Base-by-base conservation (phyloP, 768 basidiomycete species). In the Boletus speciosus region DNA sequence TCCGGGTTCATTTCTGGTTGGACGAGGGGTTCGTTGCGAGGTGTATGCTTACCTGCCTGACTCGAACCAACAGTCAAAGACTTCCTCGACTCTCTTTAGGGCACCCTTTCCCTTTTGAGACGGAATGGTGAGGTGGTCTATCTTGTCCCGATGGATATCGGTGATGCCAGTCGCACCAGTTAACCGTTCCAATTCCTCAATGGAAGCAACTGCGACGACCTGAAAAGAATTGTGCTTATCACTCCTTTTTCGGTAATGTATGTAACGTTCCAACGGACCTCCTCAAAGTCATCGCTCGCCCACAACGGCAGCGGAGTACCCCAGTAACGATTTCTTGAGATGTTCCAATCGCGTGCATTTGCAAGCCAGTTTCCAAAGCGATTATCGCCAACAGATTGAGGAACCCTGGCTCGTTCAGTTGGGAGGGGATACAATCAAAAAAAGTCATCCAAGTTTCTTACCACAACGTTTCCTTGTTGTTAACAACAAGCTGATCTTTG, bases 21-120 rank as follows among this genome's bases (percentile, higher is more conserved):
- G 10, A 48, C 15, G 35, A n/a, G 27, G 37, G 37, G 15, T 34
- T 9, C n/a, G 6, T 43, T 27, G 25, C 4, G 36, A 52, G 16
- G 9, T 3, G 4, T 3, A 11, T 9, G 62, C 82, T 57, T 60
- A 93, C 93, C 90, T 93, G 75, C 97, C 97, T 5, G 96, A 98
- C 74, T 99, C 97, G 67, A 99, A 99, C 97, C 97, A 99, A 66
- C 97, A 99, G 68, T 99, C 97, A 67, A 99, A 98, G 36, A 99
- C 93, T 70, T 98, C 97, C 55, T 97, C 92, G n/a, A 98, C 80
- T 46, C 97, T 86, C 71, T 81, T 90, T 23, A 99, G 74, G 11
- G 73, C 71, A 15, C 96, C 96, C 63, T 92, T 95, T 49, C 95
- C 96, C 68, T 82, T 73, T 67, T 86, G 76, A 19, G 94, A 97